phyloP scores from a whole-genome alignment of 1,139 yeast genomes.

The Lodderomyces elongisporus region DNA sequence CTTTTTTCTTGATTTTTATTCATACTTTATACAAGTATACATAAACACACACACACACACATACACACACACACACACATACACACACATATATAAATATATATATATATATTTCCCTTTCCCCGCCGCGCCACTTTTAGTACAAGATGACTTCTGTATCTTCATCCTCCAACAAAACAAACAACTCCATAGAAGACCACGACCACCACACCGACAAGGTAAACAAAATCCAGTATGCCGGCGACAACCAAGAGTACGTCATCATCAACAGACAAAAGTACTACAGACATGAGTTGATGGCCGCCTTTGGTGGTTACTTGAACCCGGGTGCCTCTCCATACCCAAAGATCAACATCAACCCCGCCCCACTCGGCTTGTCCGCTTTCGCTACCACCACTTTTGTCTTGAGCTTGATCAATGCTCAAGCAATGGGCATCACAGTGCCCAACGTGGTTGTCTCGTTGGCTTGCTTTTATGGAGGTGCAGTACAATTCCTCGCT shows the following conservation, averaged over 20 bases:
- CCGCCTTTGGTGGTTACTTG: slow-evolving; percentile 38
- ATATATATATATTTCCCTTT: too few species aligned
- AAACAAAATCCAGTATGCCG: slow-evolving; percentile 5
- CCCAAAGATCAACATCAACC: slow-evolving; percentile 20
- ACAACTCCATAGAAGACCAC: too few species aligned
- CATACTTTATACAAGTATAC: too few species aligned
- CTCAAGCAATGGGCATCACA: slow-evolving; percentile 37
- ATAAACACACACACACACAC: too few species aligned
- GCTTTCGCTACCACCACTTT: slow-evolving; percentile 51
- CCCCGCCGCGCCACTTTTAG: too few species aligned
- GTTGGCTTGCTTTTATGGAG: slow-evolving; percentile 43
- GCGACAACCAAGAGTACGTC: slow-evolving; percentile 20
- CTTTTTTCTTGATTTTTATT: too few species aligned
- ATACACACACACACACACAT: too few species aligned
- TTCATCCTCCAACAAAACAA: too few species aligned
- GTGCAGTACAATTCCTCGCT: slow-evolving; percentile 42
- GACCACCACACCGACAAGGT: neutral
- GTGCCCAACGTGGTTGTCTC: slow-evolving; percentile 40
- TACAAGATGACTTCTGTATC: too few species aligned
- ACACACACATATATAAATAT: too few species aligned
- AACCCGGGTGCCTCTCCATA: slow-evolving; percentile 39
- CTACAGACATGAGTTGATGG: slow-evolving; percentile 28
- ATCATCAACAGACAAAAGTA: slow-evolving; percentile 24
- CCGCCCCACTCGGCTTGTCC: slow-evolving; percentile 32
- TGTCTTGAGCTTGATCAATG: slow-evolving; percentile 39